Conservation (phyloP, 2,329 filamentous ascomycete genomes). For the Colletotrichum orbiculare region DNA sequence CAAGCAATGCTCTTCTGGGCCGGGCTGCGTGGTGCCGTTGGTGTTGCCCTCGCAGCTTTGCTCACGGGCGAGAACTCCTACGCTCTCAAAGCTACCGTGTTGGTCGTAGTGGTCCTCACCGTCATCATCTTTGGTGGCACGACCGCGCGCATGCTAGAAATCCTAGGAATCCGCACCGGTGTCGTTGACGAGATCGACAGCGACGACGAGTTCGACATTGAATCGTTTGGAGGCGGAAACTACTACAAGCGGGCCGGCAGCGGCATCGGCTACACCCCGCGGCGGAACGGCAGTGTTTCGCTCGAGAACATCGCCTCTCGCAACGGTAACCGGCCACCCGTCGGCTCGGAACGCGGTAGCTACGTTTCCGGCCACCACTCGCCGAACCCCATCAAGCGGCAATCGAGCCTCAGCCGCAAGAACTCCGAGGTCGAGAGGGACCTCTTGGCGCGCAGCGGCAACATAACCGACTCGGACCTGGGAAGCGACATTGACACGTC, state of each 20-base stretch:
- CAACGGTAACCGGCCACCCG: conserved; percentile 18
- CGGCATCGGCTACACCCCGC: conserved; percentile 81
- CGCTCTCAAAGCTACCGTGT: conserved; percentile 90
- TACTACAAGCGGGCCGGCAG: conserved; percentile 84
- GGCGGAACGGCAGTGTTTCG: conserved; percentile 70
- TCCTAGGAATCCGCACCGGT: conserved; percentile 93
- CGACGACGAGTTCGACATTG: conserved; percentile 98
- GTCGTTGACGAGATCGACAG: conserved; percentile 97
- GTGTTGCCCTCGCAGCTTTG: conserved; percentile 91
- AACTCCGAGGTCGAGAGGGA: conserved; percentile 65
- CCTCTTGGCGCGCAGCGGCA: conserved; percentile 60
- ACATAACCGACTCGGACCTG: conserved; percentile 67
- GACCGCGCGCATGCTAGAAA: conserved; percentile 97
- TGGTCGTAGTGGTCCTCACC: conserved; percentile 95
- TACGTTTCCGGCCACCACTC: conserved; percentile 67
- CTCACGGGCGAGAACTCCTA: conserved; percentile 84
- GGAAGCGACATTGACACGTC: conserved; percentile 74
- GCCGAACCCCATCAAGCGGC: conserved; percentile 55
- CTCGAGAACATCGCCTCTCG: conserved; percentile 61
- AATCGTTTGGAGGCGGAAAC: conserved; percentile 73
- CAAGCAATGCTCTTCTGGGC: conserved; percentile 99
- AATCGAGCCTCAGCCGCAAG: conserved; percentile 64
- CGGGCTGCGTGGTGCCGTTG: conserved; percentile 92
- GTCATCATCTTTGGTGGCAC: conserved; percentile 99
- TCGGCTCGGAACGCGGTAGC: conserved; percentile 46